Conservation (phyloP, 495 filamentous ascomycete species). For the Penicillium nucicola region DNA sequence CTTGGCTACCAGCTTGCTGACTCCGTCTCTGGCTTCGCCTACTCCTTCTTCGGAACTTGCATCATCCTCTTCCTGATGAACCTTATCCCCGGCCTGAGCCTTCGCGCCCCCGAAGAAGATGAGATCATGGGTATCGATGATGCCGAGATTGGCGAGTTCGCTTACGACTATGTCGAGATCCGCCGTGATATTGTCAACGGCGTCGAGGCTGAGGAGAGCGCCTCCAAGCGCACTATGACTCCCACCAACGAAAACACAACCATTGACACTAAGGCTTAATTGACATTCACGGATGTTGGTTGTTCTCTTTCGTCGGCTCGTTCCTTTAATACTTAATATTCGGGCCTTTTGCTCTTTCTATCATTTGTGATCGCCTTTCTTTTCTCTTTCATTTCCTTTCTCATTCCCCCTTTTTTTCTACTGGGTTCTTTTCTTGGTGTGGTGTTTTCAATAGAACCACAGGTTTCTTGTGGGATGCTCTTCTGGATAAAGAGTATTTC, state of each 20-base stretch:
- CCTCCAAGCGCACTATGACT: slow-evolving; percentile 34
- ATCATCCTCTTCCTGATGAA: slow-evolving; percentile 87
- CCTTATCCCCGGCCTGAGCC: slow-evolving; percentile 75
- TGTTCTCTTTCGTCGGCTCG: neutral
- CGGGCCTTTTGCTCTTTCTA: neutral
- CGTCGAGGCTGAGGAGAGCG: slow-evolving; percentile 37
- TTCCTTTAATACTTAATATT: slow-evolving; percentile 11
- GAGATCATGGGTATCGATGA: slow-evolving; percentile 94
- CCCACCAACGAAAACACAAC: slow-evolving; percentile 18
- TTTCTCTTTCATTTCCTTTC: neutral
- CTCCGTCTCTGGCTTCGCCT: slow-evolving; percentile 75
- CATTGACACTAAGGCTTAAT: slow-evolving; percentile 33
- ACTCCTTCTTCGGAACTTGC: slow-evolving; percentile 84
- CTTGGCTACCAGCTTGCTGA: slow-evolving; percentile 86
- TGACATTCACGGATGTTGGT: neutral
- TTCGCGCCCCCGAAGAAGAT: slow-evolving; percentile 78
- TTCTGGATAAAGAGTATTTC: neutral
- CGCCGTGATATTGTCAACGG: slow-evolving; percentile 76
- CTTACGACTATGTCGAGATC: slow-evolving; percentile 96
- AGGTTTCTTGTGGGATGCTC: neutral
- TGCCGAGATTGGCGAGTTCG: slow-evolving; percentile 95
- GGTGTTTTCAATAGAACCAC: neutral
- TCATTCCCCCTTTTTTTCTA: neutral
- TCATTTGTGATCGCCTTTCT: neutral
- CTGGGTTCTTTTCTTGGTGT: too few species aligned